Evolutionary conservation across 208 protist genomes (phyloP).

Genomic region (Novymonas esmeraldas): DNA sequence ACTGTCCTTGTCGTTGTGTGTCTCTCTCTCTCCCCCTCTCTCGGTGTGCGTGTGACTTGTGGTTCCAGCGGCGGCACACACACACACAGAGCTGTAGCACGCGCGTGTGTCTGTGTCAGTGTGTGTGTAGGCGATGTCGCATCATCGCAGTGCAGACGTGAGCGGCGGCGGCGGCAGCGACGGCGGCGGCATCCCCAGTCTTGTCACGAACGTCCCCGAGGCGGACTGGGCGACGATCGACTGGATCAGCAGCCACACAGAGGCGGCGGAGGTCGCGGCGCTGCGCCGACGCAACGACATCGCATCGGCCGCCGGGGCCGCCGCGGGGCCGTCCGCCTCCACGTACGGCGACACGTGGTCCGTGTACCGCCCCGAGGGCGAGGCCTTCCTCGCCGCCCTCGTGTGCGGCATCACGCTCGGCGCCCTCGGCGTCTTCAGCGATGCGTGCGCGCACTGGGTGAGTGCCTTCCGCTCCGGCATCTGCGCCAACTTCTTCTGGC

Average conservation of each 20-base stretch:
- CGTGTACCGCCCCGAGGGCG: slow-evolving; percentile 31
- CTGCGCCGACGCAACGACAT: slow-evolving; percentile 19
- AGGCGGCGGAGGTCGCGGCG: slow-evolving; percentile 42
- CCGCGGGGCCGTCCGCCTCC: not conserved
- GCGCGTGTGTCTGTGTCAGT: not conserved
- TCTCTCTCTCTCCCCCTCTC: not conserved
- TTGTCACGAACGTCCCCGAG: slow-evolving; percentile 32
- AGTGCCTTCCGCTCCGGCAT: slow-evolving; percentile 56
- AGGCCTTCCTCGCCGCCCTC: slow-evolving; percentile 49
- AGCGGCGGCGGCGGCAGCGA: not conserved
- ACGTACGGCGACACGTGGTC: slow-evolving; percentile 16
- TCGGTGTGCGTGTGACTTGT: not conserved
- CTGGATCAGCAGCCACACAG: slow-evolving; percentile 56
- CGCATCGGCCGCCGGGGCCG: not conserved
- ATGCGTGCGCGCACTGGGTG: slow-evolving; percentile 71
- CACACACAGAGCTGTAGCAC: not conserved
- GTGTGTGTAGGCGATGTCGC: not conserved
- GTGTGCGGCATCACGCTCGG: slow-evolving; percentile 49
- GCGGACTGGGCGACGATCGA: slow-evolving; percentile 75
- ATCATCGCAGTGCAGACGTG: not conserved
- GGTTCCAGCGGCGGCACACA: not conserved
- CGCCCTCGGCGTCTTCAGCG: slow-evolving; percentile 62
- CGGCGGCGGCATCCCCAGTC: slow-evolving; percentile 4
- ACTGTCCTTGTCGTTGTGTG: not conserved
- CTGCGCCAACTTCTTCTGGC: slow-evolving; percentile 72